phyloP scores from a whole-genome alignment of 192 early-diverging fungal genomes.

The Coemansia sp. region DNA sequence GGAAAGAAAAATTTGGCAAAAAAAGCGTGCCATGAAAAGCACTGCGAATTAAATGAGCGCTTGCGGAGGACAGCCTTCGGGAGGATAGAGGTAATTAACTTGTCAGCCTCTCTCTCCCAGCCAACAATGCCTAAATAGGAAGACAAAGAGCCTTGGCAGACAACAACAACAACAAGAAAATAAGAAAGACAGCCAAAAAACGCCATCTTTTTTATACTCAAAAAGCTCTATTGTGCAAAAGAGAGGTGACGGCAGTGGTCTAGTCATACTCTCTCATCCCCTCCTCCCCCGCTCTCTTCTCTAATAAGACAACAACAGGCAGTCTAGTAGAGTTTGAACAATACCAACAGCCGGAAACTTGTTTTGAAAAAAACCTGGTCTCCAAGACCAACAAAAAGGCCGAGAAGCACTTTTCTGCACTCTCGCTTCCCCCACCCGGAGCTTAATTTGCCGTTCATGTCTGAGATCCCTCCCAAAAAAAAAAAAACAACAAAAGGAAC shows the following conservation, averaged over 20 bases:
- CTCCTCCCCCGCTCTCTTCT: background rate
- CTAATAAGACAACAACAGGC: background rate
- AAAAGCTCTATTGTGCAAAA: background rate
- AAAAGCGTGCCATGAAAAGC: too few relatives aligned
- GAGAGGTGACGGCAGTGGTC: background rate
- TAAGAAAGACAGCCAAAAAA: background rate
- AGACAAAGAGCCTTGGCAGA: background rate
- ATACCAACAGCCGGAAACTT: background rate
- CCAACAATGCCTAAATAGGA: background rate
- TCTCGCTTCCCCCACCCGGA: background rate
- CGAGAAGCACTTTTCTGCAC: background rate
- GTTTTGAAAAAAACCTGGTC: background rate
- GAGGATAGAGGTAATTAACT: too few relatives aligned
- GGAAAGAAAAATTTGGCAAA: too few relatives aligned
- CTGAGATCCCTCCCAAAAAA: background rate
- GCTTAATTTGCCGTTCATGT: constrained; percentile 3
- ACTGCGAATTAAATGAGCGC: too few relatives aligned
- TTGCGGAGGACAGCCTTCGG: too few relatives aligned
- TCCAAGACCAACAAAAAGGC: background rate
- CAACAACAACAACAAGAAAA: background rate
- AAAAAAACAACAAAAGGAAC: constrained; percentile 1
- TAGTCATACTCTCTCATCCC: background rate
- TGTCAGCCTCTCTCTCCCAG: background rate
- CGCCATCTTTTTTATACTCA: background rate
- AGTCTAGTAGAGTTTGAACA: constrained; percentile 1